A percentile compares a stretch with the other conserved stretches of the same genome.
Conservation (phyloP, 257 asterid species). For the Vinca minor region DNA sequence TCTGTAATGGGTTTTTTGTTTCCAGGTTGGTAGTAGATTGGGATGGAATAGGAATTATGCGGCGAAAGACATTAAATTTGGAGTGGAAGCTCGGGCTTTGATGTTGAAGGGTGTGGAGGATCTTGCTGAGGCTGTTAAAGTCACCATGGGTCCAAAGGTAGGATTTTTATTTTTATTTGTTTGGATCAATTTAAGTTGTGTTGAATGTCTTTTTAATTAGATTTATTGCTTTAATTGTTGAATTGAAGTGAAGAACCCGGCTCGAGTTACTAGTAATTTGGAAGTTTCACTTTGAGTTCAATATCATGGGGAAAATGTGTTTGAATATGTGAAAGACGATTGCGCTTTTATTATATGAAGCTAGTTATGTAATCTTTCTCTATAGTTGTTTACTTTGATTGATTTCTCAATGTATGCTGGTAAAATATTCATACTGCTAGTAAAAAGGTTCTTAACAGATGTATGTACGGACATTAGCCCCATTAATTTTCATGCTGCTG, state of each 20-base stretch:
- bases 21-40: conserved; percentile 37
- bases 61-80: conserved; percentile 50
- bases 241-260: neutral
- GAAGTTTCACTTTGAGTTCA: neutral
- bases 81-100: conserved; percentile 52
- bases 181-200: neutral
- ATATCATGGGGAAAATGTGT: neutral
- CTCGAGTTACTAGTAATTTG: neutral
- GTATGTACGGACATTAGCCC: neutral
- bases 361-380: neutral
- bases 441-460: neutral
- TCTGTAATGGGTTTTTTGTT: conserved; percentile 4
- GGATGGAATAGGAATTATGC: conserved; percentile 50
- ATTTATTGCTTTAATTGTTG: neutral
- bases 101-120: conserved; percentile 64
- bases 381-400: neutral
- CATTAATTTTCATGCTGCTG: neutral
- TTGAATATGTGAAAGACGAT: neutral
- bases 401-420: neutral
- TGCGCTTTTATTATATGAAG: neutral
- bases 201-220: neutral
- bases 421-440: neutral
- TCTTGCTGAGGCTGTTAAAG: conserved; percentile 55
- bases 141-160: conserved; percentile 67
- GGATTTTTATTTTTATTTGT: neutral